Conservation (phyloP, 805 yeast species). For the Wickerhamomyces sydowiorum region DNA sequence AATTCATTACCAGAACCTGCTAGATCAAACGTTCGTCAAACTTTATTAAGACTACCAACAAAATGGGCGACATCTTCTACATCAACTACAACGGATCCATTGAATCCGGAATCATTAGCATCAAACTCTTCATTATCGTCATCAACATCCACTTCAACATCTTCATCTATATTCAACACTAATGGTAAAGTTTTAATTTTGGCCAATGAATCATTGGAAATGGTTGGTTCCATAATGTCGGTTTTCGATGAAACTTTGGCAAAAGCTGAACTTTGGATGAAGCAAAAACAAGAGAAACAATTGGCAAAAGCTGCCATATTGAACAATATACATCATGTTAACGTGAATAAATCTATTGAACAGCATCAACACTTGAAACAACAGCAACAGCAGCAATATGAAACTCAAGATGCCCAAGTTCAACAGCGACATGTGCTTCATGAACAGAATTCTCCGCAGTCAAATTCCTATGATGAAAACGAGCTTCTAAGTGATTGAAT, state of each 20-base stretch:
- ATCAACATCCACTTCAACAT: conserved; percentile 3
- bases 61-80: conserved; percentile 50
- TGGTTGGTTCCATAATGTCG: conserved; percentile 75
- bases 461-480: not conserved
- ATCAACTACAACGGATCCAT: conserved; percentile 4
- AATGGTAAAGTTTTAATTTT: conserved; percentile 73
- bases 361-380: not conserved
- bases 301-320: conserved; percentile 24
- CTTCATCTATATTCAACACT: conserved; percentile 24
- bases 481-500: not conserved
- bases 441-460: too few species aligned
- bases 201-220: conserved; percentile 82
- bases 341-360: too few species aligned
- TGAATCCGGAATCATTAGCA: conserved; percentile 9
- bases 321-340: conserved; percentile 10
- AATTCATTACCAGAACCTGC: conserved; percentile 72
- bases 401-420: not conserved
- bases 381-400: not conserved
- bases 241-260: conserved; percentile 82
- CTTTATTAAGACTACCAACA: conserved; percentile 67
- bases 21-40: conserved; percentile 73
- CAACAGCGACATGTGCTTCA: too few species aligned
- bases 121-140: not conserved
- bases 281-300: conserved; percentile 35
- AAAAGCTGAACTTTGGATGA: conserved; percentile 82